A percentile compares a stretch with the other conserved stretches of the same genome.
Evolutionary conservation across 192 early-diverging fungal genomes (phyloP).

Genomic region (Paraglomus brasilianum): DNA sequence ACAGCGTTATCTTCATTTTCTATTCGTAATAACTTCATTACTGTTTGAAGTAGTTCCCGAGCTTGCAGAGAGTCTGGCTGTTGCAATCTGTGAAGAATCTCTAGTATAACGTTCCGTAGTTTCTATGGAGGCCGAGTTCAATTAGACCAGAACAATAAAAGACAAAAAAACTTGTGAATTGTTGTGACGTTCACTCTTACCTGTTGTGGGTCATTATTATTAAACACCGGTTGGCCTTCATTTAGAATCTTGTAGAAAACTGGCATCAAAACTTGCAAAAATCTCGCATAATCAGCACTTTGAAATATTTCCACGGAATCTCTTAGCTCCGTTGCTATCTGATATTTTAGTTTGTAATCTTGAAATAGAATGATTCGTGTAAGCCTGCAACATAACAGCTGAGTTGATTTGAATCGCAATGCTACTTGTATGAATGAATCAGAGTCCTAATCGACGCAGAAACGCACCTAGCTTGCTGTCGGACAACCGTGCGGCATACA

Average conservation of each 20-base stretch:
- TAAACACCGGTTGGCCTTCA: conserved; percentile 71
- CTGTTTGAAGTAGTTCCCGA: conserved; percentile 68
- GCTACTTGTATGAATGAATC: too few species aligned
- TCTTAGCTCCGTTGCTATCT: conserved; percentile 82
- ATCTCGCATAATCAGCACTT: conserved; percentile 77
- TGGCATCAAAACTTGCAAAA: conserved; percentile 78
- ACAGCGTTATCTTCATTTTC: conserved; percentile 99
- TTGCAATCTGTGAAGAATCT: conserved; percentile 91
- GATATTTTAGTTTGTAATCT: too few species aligned
- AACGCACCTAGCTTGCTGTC: conserved; percentile 35
- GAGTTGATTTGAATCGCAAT: too few species aligned
- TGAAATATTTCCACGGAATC: conserved; percentile 93
- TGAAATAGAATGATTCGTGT: too few species aligned
- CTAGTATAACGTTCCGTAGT: conserved; percentile 83
- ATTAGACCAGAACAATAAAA: conserved; percentile 3
- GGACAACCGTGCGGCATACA: conserved; percentile 52
- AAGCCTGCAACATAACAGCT: too few species aligned
- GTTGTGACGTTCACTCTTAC: conserved; percentile 37
- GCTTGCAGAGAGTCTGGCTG: conserved; percentile 82
- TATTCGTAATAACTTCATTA: conserved; percentile 74
- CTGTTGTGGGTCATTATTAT: conserved; percentile 73
- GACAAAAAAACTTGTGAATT: background rate
- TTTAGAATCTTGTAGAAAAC: conserved; percentile 76
- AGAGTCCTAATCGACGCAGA: too few species aligned
- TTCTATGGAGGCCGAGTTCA: too few species aligned